A percentile compares a stretch with the other conserved stretches of the same genome.
Conservation (phyloP, 2,329 filamentous ascomycete genomes). For the Drechslerella stenobrocha region DNA sequence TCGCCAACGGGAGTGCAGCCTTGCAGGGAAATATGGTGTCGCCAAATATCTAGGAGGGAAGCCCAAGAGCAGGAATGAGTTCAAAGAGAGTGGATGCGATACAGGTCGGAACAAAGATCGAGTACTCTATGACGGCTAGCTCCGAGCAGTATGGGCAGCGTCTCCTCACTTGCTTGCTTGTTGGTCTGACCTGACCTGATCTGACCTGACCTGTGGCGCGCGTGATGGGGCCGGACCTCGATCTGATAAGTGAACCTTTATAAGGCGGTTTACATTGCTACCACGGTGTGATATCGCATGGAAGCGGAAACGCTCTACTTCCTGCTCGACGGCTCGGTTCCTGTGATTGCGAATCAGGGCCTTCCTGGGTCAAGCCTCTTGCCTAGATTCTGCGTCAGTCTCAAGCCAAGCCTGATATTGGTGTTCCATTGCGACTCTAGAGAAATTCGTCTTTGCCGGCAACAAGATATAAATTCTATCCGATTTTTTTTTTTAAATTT, state of each 20-base stretch:
- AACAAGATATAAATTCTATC: too few species aligned
- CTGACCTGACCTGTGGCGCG: slow-evolving; percentile 13
- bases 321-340: not conserved
- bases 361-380: slow-evolving; percentile 22
- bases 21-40: not conserved
- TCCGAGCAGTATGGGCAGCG: slow-evolving; percentile 5
- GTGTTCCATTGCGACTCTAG: slow-evolving; percentile 13
- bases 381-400: slow-evolving; percentile 30
- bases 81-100: slow-evolving; percentile 18
- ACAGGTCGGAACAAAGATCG: slow-evolving; percentile 22
- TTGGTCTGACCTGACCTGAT: too few species aligned
- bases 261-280: slow-evolving; percentile 15
- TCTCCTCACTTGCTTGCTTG: slow-evolving; percentile 32
- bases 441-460: slow-evolving; percentile 11
- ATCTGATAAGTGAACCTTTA: slow-evolving; percentile 38
- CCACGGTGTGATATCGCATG: slow-evolving; percentile 33
- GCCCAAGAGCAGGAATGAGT: slow-evolving; percentile 9
- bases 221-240: slow-evolving; percentile 31
- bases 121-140: slow-evolving; percentile 29
- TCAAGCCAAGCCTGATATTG: slow-evolving; percentile 35
- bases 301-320: not conserved
- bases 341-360: slow-evolving; percentile 4
- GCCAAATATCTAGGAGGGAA: not conserved
- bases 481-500: slow-evolving; percentile 15
- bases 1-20: slow-evolving; percentile 2